Evolutionary conservation across 768 basidiomycete species (phyloP).

Genomic region (Suillus weaverae): DNA sequence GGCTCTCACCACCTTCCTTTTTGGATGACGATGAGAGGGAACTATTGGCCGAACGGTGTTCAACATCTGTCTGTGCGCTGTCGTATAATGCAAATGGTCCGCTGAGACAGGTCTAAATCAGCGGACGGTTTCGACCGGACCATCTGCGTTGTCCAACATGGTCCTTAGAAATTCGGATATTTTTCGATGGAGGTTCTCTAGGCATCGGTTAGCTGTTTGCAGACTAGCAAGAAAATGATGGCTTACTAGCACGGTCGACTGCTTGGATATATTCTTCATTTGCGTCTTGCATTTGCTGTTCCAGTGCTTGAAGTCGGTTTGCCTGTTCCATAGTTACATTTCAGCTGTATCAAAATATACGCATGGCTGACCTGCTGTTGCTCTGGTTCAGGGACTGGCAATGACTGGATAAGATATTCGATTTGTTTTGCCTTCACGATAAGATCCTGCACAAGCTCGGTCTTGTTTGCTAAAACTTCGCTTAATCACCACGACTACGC

Average conservation of each 20-base stretch:
- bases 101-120: not conserved
- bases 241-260: slow-evolving; percentile 75
- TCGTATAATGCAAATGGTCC: not conserved
- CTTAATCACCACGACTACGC: not conserved
- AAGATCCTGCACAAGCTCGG: slow-evolving; percentile 80
- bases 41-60: not conserved
- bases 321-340: slow-evolving; percentile 45
- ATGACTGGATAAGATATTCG: slow-evolving; percentile 75
- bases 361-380: slow-evolving; percentile 59
- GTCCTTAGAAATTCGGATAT: slow-evolving; percentile 56
- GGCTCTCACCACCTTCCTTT: not conserved
- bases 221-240: not conserved
- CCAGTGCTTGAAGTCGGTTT: slow-evolving; percentile 61
- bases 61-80: not conserved
- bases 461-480: slow-evolving; percentile 63
- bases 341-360: not conserved
- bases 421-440: slow-evolving; percentile 88
- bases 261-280: slow-evolving; percentile 77
- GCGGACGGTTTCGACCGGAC: not conserved
- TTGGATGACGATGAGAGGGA: not conserved
- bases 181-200: slow-evolving; percentile 62
- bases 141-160: slow-evolving; percentile 58
- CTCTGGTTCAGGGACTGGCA: slow-evolving; percentile 79
- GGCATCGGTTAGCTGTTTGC: not conserved
- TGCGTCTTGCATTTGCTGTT: slow-evolving; percentile 67